Conservation (phyloP, 805 yeast genomes). For the Saccharomyces kudriavzevii region DNA sequence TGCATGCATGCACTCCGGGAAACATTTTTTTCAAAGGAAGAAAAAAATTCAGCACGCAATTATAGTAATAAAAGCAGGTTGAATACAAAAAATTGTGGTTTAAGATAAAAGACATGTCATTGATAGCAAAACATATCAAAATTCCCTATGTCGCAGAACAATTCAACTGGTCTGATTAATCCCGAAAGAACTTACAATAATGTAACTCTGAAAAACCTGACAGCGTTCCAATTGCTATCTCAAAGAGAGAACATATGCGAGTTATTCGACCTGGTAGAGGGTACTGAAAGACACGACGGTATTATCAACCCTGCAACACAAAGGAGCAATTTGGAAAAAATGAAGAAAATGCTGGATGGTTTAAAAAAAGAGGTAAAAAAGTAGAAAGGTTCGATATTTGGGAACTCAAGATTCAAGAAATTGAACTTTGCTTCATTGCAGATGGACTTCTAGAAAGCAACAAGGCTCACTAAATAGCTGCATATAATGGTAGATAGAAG, state of each 20-base stretch:
- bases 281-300: constrained; percentile 12
- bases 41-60: background rate
- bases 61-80: background rate
- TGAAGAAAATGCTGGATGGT: constrained; percentile 10
- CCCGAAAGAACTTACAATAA: constrained; percentile 8
- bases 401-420: background rate
- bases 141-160: background rate
- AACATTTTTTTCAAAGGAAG: background rate
- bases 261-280: constrained; percentile 23
- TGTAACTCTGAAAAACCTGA: constrained; percentile 24
- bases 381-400: background rate
- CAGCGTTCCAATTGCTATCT: constrained; percentile 24
- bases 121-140: background rate
- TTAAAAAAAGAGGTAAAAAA: constrained; percentile 4
- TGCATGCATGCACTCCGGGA: background rate
- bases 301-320: constrained; percentile 13
- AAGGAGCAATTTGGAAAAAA: constrained; percentile 7
- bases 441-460: background rate
- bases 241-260: constrained; percentile 27
- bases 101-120: background rate
- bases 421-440: background rate
- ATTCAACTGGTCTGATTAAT: background rate
- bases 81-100: background rate
- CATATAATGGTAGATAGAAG: background rate
- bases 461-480: background rate